phyloP scores from a whole-genome alignment of 2,329 filamentous ascomycete species.

The Neonectria punicea region DNA sequence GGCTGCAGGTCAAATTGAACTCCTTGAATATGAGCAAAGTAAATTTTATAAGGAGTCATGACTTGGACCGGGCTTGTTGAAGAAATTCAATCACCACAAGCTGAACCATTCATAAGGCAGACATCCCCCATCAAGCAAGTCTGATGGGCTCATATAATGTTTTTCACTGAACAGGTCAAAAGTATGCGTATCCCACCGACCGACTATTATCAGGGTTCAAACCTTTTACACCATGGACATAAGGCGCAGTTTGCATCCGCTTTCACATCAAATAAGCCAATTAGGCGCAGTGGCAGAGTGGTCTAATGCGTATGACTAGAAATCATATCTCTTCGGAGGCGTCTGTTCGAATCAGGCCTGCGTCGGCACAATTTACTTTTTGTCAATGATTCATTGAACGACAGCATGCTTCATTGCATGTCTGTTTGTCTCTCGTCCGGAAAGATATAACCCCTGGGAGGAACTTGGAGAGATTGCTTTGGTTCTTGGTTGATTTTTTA shows the following conservation, averaged over 20 bases:
- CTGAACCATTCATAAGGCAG: no score
- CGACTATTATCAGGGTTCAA: no score
- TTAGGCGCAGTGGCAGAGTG: slow-evolving; percentile 43
- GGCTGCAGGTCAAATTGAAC: background rate
- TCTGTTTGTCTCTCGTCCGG: background rate
- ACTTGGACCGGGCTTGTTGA: no score
- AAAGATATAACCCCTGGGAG: slow-evolving; percentile 2
- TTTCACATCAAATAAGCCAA: slow-evolving; percentile 9
- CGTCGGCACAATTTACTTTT: slow-evolving; percentile 26
- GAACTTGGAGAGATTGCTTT: background rate
- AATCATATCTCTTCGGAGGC: slow-evolving; percentile 44
- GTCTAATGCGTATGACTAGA: slow-evolving; percentile 45
- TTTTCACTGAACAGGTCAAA: no score
- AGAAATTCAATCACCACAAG: no score
- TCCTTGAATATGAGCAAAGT: background rate
- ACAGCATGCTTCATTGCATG: no score
- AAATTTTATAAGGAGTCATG: background rate
- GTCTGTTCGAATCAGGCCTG: slow-evolving; percentile 45
- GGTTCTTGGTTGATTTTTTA: background rate
- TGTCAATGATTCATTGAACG: background rate
- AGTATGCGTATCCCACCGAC: no score
- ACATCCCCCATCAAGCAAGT: no score
- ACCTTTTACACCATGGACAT: no score
- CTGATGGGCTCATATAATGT: no score
- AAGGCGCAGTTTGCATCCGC: no score